phyloP scores from a whole-genome alignment of 1,284 basidiomycete genomes.

The Austroboletus niveus region DNA sequence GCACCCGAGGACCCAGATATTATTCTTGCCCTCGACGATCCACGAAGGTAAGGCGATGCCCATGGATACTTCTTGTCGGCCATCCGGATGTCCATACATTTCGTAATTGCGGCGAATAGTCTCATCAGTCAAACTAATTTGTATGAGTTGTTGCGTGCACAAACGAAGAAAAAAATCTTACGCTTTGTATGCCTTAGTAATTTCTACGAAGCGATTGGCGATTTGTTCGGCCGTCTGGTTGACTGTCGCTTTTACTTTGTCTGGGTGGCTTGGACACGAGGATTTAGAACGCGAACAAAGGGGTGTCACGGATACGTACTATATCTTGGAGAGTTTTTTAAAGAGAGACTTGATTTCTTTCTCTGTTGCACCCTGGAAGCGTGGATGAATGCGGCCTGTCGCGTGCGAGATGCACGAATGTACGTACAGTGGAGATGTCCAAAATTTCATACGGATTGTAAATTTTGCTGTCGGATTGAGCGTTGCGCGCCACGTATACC shows the following conservation, averaged over 20 bases:
- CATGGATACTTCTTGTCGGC: conserved; percentile 91
- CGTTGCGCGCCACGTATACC: conserved; percentile 40
- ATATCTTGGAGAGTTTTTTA: conserved; percentile 89
- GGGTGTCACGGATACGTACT: conserved; percentile 50
- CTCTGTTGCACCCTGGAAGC: conserved; percentile 60
- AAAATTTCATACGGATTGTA: conserved; percentile 97
- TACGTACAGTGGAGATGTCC: conserved; percentile 66
- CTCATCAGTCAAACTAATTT: conserved; percentile 82
- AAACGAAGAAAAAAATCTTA: conserved; percentile 37
- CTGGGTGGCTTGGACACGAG: conserved; percentile 74
- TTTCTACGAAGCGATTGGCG: conserved; percentile 84
- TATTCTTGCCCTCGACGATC: conserved; percentile 93
- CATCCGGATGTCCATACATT: conserved; percentile 94
- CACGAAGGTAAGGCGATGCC: conserved; percentile 95
- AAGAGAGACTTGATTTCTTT: conserved; percentile 97
- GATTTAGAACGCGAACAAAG: conserved; percentile 1
- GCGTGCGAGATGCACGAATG: neutral
- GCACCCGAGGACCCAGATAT: conserved; percentile 83
- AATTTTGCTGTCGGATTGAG: conserved; percentile 58
- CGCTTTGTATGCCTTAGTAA: conserved; percentile 99
- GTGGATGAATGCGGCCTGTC: neutral
- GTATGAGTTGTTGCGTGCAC: neutral
- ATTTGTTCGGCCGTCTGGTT: conserved; percentile 92
- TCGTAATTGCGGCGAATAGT: conserved; percentile 90
- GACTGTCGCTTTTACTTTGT: conserved; percentile 84